Evolutionary conservation across 2,329 filamentous ascomycete species (phyloP).

Genomic region (Coniochaeta hoffmannii): DNA sequence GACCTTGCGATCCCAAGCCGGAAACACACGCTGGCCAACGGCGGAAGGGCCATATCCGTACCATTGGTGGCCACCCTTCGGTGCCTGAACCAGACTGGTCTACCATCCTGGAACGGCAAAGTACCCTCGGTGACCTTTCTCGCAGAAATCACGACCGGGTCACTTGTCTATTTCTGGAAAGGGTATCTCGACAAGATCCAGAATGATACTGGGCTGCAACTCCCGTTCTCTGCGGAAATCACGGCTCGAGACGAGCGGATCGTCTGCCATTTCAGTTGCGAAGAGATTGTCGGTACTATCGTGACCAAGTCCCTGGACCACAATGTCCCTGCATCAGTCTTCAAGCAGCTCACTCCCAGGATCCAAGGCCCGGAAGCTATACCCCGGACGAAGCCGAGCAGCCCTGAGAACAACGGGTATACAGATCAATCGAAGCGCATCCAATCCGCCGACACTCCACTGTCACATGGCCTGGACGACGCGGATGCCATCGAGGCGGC

Average conservation of each 20-base stretch:
- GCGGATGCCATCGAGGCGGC: conserved; percentile 31
- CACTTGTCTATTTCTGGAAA: conserved; percentile 60
- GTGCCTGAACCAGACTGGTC: conserved; percentile 59
- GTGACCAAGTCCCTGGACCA: conserved; percentile 21
- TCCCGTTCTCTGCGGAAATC: conserved; percentile 53
- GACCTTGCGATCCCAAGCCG: conserved; percentile 14
- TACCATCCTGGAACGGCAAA: conserved; percentile 55
- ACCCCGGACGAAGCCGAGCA: background rate
- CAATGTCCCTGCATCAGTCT: conserved; percentile 11
- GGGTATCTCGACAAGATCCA: conserved; percentile 57
- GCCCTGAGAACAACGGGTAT: background rate
- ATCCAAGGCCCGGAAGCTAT: background rate
- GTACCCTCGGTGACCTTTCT: conserved; percentile 66
- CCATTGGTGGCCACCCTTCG: conserved; percentile 60
- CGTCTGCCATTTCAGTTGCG: conserved; percentile 69
- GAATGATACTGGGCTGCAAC: conserved; percentile 45
- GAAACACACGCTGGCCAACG: conserved; percentile 18
- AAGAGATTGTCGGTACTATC: conserved; percentile 66
- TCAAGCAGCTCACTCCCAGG: conserved; percentile 3
- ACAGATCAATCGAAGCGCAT: background rate
- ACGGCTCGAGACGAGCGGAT: conserved; percentile 49
- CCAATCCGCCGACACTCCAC: background rate
- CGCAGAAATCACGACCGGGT: conserved; percentile 62
- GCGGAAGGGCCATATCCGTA: conserved; percentile 28
- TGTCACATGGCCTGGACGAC: conserved; percentile 14